Percentiles rank a stretch among this genome's conserved stretches.
Evolutionary conservation across 2,329 filamentous ascomycete genomes (phyloP).

Genomic region (Pezicula carpinea): DNA sequence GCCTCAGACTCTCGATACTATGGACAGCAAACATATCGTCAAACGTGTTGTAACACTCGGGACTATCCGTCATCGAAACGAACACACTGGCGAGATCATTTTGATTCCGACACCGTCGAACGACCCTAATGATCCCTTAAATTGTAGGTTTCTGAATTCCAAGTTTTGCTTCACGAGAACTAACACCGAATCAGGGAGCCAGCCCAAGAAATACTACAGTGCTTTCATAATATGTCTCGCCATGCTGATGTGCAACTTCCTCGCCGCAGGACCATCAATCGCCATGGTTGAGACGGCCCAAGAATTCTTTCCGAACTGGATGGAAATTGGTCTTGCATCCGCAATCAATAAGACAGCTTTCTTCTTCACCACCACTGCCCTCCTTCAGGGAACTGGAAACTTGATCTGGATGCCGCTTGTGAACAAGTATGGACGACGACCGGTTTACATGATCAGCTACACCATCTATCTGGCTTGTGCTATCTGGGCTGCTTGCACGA

Average conservation of each 20-base stretch:
- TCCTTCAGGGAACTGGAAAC: slow-evolving; percentile 15
- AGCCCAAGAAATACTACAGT: slow-evolving; percentile 10
- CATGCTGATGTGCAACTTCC: slow-evolving; percentile 20
- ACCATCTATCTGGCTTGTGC: slow-evolving; percentile 10
- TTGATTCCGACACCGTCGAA: slow-evolving; percentile 27
- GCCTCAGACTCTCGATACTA: no score
- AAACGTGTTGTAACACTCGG: slow-evolving; percentile 12
- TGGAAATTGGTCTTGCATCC: not conserved
- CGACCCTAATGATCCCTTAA: slow-evolving; percentile 33
- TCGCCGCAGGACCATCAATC: slow-evolving; percentile 19
- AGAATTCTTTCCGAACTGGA: slow-evolving; percentile 15
- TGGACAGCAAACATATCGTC: not conserved
- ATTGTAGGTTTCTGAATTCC: slow-evolving; percentile 20
- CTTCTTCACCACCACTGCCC: slow-evolving; percentile 18
- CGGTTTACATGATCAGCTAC: slow-evolving; percentile 16
- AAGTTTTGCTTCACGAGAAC: not conserved
- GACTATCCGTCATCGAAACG: slow-evolving; percentile 14
- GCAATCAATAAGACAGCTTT: slow-evolving; percentile 17
- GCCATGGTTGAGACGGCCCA: slow-evolving; percentile 15
- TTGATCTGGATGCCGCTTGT: slow-evolving; percentile 21
- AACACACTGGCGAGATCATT: slow-evolving; percentile 23
- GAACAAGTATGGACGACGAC: slow-evolving; percentile 20
- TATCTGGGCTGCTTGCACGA: slow-evolving; percentile 12
- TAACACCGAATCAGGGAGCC: not conserved
- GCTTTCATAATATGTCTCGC: slow-evolving; percentile 15